phyloP scores from a whole-genome alignment of 768 basidiomycete genomes.

The Serendipita sp. region DNA sequence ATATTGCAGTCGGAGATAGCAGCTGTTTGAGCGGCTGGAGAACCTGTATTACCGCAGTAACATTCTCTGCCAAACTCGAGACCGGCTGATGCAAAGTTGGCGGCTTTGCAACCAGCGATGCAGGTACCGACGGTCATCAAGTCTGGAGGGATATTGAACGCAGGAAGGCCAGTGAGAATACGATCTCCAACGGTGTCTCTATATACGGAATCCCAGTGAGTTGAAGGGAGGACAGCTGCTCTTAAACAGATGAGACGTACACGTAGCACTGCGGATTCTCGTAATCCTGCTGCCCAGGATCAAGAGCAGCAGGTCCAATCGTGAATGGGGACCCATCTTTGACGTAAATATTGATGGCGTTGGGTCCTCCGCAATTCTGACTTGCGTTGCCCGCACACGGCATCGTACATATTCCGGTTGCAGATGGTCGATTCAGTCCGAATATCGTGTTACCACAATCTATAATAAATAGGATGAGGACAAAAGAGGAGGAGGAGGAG shows the following conservation, averaged over 20 bases:
- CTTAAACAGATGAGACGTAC: no score
- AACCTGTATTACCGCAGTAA: not conserved
- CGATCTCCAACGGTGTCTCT: not conserved
- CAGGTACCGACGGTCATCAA: no score
- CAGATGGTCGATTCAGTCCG: no score
- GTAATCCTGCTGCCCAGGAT: not conserved
- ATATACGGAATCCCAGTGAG: not conserved
- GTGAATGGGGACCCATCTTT: not conserved
- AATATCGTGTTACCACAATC: no score
- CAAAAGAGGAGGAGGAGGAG: no score
- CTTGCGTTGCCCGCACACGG: not conserved
- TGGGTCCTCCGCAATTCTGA: not conserved
- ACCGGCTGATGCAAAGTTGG: no score
- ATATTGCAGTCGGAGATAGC: not conserved
- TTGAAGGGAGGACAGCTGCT: no score
- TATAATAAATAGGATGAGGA: no score
- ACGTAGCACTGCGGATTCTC: not conserved
- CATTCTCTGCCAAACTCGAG: no score
- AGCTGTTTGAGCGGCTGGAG: not conserved
- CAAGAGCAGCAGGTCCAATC: not conserved
- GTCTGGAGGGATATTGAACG: not conserved
- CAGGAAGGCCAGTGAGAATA: not conserved
- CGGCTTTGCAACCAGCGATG: no score
- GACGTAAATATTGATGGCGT: not conserved
- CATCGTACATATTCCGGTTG: no score